Base-by-base conservation (phyloP, 768 basidiomycete species). In the Chalciporus pseudorubinellus region DNA sequence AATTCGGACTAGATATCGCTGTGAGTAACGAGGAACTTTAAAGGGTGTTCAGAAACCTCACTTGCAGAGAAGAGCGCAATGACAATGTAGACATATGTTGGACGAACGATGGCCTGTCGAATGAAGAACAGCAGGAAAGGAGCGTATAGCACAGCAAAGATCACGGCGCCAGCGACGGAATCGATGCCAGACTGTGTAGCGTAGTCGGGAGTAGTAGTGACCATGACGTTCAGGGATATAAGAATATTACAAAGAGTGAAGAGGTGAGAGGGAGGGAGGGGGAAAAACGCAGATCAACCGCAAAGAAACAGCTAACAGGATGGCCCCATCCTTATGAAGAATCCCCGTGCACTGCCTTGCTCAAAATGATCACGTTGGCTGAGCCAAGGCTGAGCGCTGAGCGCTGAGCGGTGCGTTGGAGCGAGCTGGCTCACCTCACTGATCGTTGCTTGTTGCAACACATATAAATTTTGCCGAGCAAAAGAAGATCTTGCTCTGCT, bases 91-190 rank as follows among this genome's bases (percentile, higher is more conserved):
- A 70, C 63, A 26, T 60, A 69, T 19, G 65, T 67, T 10, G 63
- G 61, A 12, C 60, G 57, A 39, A 42, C 41, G 34, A 68, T 40
- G 1, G 65, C 47, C 33, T 55, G 58, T 20, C 14, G 45, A 40
- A 66, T 36, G 55, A 60, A 66, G 34, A 61, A 46, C 9, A 58
- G 31, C 12, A 69, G 24, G 48, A 71, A 43, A 7, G 68, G 68
- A 18, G 48, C 41, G 47, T 71, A 69, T 16, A 64, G 48, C n/a
- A 64, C 14, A 16, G 69, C 62, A 60, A 70, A 69, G 46, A 69
- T 54, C 49, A 68, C 62, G 34, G 69, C 64, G 55, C 59, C 63
- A 48, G 64, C 64, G 55, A 68, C 56, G 51, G 63, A 68, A 46
- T 69, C 49, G 26, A 69, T 71, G 45, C 64, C 69, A 48, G 14